These are phyloP conservation scores for Phoenix roebelenii DNA, from an alignment of 176 grass and related monocot species.

Conservation along the genomic window DNA sequence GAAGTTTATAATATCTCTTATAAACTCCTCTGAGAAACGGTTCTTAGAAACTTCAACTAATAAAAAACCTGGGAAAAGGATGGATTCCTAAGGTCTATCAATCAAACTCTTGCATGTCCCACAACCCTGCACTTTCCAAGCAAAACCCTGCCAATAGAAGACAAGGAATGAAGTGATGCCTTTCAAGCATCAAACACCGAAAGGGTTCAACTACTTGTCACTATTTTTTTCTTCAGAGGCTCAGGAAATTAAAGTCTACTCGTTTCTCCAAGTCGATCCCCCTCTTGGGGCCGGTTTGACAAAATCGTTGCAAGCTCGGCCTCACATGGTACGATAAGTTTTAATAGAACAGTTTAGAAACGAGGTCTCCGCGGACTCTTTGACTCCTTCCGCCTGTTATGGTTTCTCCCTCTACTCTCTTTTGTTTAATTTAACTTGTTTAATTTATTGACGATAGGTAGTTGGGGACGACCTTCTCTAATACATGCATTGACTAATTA, in stretches of 20 bases:
- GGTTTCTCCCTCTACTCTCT: not conserved
- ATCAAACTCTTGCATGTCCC: too few relatives aligned
- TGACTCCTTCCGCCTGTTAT: not conserved
- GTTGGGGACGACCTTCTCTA: not conserved
- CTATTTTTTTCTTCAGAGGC: not conserved
- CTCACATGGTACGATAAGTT: conserved; percentile 16
- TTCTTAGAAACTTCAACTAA: too few relatives aligned
- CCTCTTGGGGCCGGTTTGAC: conserved; percentile 33
- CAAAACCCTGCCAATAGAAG: too few relatives aligned
- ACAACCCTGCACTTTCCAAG: too few relatives aligned
- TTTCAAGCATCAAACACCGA: conserved; percentile 59
- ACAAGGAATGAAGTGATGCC: conserved; percentile 10
- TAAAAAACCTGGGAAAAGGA: too few relatives aligned
- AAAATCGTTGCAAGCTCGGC: conserved; percentile 49
- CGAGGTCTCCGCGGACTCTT: not conserved
- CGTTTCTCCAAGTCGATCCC: conserved; percentile 9
- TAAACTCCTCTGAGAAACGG: too few relatives aligned
- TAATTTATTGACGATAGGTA: not conserved
- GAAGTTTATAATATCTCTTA: too few relatives aligned
- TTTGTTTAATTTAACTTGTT: not conserved
- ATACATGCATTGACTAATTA: conserved; percentile 43
- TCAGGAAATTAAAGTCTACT: too few relatives aligned
- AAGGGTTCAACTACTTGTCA: not conserved
- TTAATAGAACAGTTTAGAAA: not conserved
- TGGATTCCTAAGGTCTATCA: too few relatives aligned